Evolutionary conservation across 1,284 basidiomycete species (phyloP), one percentile per base, ranked within the genome.

Genomic region (Ganoderma leucocontextum): DNA sequence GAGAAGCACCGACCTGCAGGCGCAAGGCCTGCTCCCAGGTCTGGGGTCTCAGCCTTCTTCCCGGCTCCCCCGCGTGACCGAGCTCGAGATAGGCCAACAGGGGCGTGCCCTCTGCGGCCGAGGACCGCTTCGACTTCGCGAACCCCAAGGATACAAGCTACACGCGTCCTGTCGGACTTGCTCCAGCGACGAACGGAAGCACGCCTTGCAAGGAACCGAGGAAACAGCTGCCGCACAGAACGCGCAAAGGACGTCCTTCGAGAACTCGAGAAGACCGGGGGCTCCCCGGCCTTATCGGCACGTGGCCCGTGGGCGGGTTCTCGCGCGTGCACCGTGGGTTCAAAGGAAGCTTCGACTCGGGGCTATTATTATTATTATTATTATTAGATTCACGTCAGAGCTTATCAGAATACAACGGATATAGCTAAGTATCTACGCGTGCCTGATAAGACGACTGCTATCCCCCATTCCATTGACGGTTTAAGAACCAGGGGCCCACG

Each of bases 131-230:
- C 47, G 47, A 4, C 12, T 58, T 58, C 35, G 55, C 55, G 35
- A 36, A n/a, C 55, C 8, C 8, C 35, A 17, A 58, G 22, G 22
- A 49, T 8, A 49, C 47, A 25, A 22, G 33, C 55, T 38, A 38
- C 55, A 15, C 35, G 35, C n/a, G 35, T n/a, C 29, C 53, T 35
- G 19, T 58, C 35, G 29, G 13, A 49, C 44, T n/a, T 8, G 25
- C 29, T 47, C 44, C 19, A n/a, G 9, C 15, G 5, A 36, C 17
- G 29, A 17, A 58, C 6, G n/a, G 55, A 58, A 58, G 35, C 55
- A 58, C 19, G 35, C 35, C 29, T 29, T 29, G 29, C 55, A 58
- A 58, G 35, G 55, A 36, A 15, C 55, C 55, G 55, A 58, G 19
- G 55, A 58, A 29, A 29, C 19, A 19, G 55, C 19, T 2, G 35